Evolutionary conservation across 2,329 filamentous ascomycete genomes (phyloP).

Genomic region (Aureobasidium vineae): DNA sequence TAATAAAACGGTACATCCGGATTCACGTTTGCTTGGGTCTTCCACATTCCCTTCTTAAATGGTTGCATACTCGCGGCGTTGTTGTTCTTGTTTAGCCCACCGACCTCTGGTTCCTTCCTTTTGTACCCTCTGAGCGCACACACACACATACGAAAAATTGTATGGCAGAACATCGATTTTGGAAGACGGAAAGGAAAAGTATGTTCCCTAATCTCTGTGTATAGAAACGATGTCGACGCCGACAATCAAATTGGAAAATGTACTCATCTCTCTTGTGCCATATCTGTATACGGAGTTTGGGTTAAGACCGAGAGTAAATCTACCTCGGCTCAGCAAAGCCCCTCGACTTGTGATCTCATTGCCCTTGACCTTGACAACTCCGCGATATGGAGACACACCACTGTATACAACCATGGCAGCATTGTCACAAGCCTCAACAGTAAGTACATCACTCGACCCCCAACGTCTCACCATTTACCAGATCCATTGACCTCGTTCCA

Average conservation of each 20-base stretch:
- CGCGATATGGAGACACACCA: background rate
- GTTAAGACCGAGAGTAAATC: background rate
- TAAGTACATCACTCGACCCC: background rate
- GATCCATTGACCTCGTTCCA: background rate
- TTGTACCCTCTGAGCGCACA: background rate
- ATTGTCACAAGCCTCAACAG: constrained; percentile 29
- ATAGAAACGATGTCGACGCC: constrained; percentile 11
- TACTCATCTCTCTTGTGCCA: background rate
- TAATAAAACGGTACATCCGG: background rate
- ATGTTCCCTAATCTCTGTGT: constrained; percentile 2
- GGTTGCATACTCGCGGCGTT: constrained; percentile 11
- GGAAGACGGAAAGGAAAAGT: background rate
- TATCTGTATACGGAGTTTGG: background rate
- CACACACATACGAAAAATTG: background rate
- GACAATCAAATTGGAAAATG: background rate
- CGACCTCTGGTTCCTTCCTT: constrained; percentile 1
- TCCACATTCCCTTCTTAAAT: background rate
- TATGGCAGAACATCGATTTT: background rate
- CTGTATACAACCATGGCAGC: constrained; percentile 26
- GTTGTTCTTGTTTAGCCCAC: background rate
- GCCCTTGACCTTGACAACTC: background rate
- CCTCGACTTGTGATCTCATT: constrained; percentile 5
- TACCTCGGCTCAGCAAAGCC: constrained; percentile 1
- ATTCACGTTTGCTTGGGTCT: background rate
- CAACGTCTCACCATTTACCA: too few relatives aligned